These are phyloP conservation scores for Debaryomycetaceae sp. DNA, from an alignment of 1,139 yeast species.

Conservation along the genomic window DNA sequence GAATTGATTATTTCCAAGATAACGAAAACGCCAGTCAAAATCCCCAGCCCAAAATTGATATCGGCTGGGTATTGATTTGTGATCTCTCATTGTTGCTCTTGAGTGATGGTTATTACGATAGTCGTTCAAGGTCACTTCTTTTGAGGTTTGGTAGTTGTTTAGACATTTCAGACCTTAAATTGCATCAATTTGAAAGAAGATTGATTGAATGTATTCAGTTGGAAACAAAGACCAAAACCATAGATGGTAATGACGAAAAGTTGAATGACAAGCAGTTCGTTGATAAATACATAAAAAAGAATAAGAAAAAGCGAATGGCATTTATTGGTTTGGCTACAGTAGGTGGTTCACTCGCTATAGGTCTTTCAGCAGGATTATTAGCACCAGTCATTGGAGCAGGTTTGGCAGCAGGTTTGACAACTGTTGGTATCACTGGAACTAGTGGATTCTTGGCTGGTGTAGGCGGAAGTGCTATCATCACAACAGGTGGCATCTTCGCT, in stretches of 20 bases:
- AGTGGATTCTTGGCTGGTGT: conserved; percentile 91
- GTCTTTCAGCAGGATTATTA: conserved; percentile 88
- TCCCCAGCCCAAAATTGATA: conserved; percentile 45
- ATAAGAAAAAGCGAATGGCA: conserved; percentile 66
- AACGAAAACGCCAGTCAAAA: conserved; percentile 24
- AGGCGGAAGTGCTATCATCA: conserved; percentile 93
- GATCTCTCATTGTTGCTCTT: conserved; percentile 78
- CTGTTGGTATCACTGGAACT: conserved; percentile 92
- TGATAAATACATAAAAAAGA: conserved; percentile 64
- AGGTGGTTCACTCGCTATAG: conserved; percentile 95
- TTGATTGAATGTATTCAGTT: conserved; percentile 87
- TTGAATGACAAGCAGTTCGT: conserved; percentile 74
- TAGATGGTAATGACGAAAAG: conserved; percentile 60
- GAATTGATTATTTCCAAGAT: conserved; percentile 11
- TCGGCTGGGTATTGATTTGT: conserved; percentile 91
- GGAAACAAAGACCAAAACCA: conserved; percentile 58
- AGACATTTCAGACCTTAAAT: conserved; percentile 58
- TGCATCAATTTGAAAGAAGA: conserved; percentile 85
- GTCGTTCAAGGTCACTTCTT: conserved; percentile 79
- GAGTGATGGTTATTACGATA: conserved; percentile 84
- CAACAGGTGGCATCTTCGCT: conserved; percentile 85
- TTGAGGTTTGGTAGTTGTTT: conserved; percentile 62
- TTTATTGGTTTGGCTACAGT: conserved; percentile 93
- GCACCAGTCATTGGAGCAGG: conserved; percentile 99
- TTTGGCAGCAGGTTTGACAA: conserved; percentile 92